A percentile compares a stretch with the other conserved stretches of the same genome.
Evolutionary conservation across 148 eudicot species (phyloP).

Genomic region (Mesembryanthemum crystallinum): DNA sequence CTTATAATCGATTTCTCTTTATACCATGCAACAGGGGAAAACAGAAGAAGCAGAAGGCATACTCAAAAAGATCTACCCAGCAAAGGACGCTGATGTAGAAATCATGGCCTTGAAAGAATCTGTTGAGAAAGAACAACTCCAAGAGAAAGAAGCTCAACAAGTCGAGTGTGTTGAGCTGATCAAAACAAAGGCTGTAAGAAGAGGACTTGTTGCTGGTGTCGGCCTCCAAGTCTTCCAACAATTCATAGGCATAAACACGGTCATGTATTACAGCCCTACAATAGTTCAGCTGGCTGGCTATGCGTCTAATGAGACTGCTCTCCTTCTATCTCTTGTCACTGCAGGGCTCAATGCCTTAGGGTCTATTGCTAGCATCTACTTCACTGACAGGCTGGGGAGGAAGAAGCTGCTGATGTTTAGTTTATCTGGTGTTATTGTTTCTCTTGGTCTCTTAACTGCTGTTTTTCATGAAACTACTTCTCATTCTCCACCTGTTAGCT

Average conservation of each 20-base stretch:
- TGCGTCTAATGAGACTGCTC: slow-evolving; percentile 61
- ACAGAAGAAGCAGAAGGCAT: slow-evolving; percentile 47
- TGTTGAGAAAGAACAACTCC: slow-evolving; percentile 37
- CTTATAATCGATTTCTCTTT: background rate
- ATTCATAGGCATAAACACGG: slow-evolving; percentile 68
- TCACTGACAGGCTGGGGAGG: slow-evolving; percentile 58
- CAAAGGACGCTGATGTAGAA: slow-evolving; percentile 46
- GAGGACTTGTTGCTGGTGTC: slow-evolving; percentile 53
- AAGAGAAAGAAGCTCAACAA: slow-evolving; percentile 26
- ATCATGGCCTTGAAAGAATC: slow-evolving; percentile 51
- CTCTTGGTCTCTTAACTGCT: slow-evolving; percentile 40
- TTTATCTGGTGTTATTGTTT: slow-evolving; percentile 43
- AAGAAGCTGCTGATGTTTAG: slow-evolving; percentile 53
- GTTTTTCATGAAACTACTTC: slow-evolving; percentile 43
- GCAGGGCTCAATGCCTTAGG: slow-evolving; percentile 63
- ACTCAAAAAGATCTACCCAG: slow-evolving; percentile 46
- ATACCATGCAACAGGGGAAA: slow-evolving; percentile 40
- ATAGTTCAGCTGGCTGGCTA: slow-evolving; percentile 59
- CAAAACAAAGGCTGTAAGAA: slow-evolving; percentile 40
- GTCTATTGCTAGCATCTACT: slow-evolving; percentile 55
- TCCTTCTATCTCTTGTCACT: slow-evolving; percentile 59
- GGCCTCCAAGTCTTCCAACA: slow-evolving; percentile 69
- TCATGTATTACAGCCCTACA: slow-evolving; percentile 68
- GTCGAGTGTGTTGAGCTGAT: slow-evolving; percentile 25
- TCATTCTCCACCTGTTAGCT: slow-evolving; percentile 46